Evolutionary conservation across 2,329 filamentous ascomycete species (phyloP), one percentile per base, ranked within the genome.

Genomic region (Curvularia eragrostidis): DNA sequence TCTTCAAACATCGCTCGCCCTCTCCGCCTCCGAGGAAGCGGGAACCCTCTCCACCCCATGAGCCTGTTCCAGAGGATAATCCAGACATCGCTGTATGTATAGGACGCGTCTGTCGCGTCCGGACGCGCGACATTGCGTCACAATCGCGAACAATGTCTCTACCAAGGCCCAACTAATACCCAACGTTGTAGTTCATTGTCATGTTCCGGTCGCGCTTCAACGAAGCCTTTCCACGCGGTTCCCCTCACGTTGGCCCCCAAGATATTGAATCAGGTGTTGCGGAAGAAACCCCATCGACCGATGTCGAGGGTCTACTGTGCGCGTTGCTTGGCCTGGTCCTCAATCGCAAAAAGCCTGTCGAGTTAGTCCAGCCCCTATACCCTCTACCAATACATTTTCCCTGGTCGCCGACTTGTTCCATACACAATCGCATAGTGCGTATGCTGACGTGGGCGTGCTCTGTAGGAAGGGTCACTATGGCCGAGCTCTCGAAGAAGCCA

Each of bases 321-420:
- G 93, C 93, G 62, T 80, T 99, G 65, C 82, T 99, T 43, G 89
- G 91, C 30, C 83, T 99, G 68, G 86, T 97, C 54, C 83, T 99
- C 71, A 99, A 99, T 78, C 89, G 95, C 77, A 98, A 99, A 83
- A 97, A 99, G 77, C 93, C 97, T 80, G 91, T 98, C 75, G 97
- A 99, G 95, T 98, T 86, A 79, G 92, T 81, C 61, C 62, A 63
- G 73, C 73, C 70, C 55, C 24, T 50, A 48, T 2, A n/a, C 41
- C 21, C 38, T 28, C 21, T 24, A 8, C 28, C 39, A 50, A 59
- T 63, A 65, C 62, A 26, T 21, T 18, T 7, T 24, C 34, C 10
- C 18, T 32, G 61, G 66, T 75, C 72, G 71, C 72, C 30, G 60
- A 54, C 38, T 15, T 52, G 43, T 36, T 18, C 39, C 13, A 39